Evolutionary conservation across 805 yeast species (phyloP).

Genomic region (Nakazawaea siamensis): DNA sequence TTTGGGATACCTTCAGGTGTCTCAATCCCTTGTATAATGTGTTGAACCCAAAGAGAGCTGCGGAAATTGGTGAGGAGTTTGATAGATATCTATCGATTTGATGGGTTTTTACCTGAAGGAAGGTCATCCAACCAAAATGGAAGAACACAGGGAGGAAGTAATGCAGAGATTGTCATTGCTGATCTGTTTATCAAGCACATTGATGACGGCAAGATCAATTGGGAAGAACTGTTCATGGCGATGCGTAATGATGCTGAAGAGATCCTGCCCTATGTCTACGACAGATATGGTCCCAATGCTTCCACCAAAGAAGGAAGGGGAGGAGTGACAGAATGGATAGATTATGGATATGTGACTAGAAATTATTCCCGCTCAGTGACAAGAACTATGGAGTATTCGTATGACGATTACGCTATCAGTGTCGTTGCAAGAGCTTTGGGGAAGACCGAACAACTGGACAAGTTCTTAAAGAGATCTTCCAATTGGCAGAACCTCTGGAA

Average conservation of each 20-base stretch:
- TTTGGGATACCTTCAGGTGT: constrained; percentile 31
- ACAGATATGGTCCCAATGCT: constrained; percentile 21
- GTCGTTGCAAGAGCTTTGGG: constrained; percentile 25
- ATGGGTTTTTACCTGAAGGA: constrained; percentile 29
- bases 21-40: constrained; percentile 24
- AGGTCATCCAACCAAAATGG: constrained; percentile 28
- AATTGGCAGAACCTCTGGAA: constrained; percentile 31
- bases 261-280: constrained; percentile 21
- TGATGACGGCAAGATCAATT: constrained; percentile 15
- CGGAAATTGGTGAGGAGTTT: constrained; percentile 22
- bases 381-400: constrained; percentile 28
- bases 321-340: constrained; percentile 25
- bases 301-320: constrained; percentile 26
- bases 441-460: constrained; percentile 14
- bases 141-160: constrained; percentile 28
- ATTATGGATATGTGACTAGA: constrained; percentile 24
- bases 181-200: constrained; percentile 26
- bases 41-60: constrained; percentile 18
- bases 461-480: constrained; percentile 23
- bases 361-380: constrained; percentile 24
- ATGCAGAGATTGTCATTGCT: constrained; percentile 27
- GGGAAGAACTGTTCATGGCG: constrained; percentile 23
- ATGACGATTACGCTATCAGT: constrained; percentile 26
- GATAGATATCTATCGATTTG: constrained; percentile 23
- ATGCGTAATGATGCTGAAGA: constrained; percentile 29